Conservation (phyloP, 257 asterid species). For the Hygrophila difformis region DNA sequence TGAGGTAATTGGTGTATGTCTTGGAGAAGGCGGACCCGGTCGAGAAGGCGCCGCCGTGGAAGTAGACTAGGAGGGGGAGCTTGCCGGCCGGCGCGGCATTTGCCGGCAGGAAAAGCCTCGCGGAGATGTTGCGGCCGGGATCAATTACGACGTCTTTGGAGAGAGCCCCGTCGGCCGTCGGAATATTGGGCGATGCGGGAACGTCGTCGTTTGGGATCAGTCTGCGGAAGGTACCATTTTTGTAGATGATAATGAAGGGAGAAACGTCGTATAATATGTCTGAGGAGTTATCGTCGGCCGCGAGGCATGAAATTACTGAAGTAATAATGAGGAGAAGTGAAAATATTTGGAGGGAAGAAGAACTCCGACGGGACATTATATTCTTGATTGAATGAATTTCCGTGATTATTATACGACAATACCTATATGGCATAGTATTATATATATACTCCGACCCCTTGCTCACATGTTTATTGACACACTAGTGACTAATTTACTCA, state of each 20-base stretch:
- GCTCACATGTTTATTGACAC: too few species aligned
- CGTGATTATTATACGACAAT: too few species aligned
- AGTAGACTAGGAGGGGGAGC: conserved; percentile 24
- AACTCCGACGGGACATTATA: too few species aligned
- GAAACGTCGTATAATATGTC: conserved; percentile 20
- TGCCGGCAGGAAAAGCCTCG: conserved; percentile 22
- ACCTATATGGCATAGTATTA: too few species aligned
- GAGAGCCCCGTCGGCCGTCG: conserved; percentile 22
- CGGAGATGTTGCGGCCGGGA: conserved; percentile 9
- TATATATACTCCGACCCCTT: too few species aligned
- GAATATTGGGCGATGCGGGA: conserved; percentile 23
- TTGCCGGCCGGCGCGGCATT: conserved; percentile 5
- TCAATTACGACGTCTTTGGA: conserved; percentile 34
- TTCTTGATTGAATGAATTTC: too few species aligned
- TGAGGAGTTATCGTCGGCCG: not conserved
- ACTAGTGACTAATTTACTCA: too few species aligned
- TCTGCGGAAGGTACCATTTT: conserved; percentile 31
- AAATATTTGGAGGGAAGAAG: too few species aligned
- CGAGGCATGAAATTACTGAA: too few species aligned
- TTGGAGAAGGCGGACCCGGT: conserved; percentile 17
- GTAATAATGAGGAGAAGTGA: too few species aligned
- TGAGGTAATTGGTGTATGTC: conserved; percentile 14
- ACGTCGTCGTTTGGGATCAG: conserved; percentile 6
- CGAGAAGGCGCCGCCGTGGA: conserved; percentile 29
- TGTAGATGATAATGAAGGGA: conserved; percentile 13